Base-by-base conservation (phyloP, 176 grass and related monocot genomes). In the Eleusine indica region DNA sequence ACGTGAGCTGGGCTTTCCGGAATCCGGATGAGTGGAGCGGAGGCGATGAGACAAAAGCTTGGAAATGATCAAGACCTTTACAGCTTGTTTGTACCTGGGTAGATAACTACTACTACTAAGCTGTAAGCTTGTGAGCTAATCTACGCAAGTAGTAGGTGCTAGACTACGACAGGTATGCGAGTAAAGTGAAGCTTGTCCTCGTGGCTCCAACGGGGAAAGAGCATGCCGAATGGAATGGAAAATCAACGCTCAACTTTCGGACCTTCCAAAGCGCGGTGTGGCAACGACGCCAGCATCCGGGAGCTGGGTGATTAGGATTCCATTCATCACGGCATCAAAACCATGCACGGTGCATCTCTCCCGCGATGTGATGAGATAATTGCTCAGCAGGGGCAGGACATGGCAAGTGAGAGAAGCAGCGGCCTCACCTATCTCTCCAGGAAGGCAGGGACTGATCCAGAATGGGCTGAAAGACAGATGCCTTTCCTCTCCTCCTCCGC, bases 21-120 rank as follows among this genome's bases (percentile, higher is more conserved):
- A 2, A 1, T 35, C 32, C 6, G 4, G 3, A 44, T 51, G 3
- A 4, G 3, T 25, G 41, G 70, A 75, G 47, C 76, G 80, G 70
- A 80, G 70, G 9, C 70, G 76, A 75, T 12, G 75, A 84, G 75
- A 90, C 75, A 87, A 80, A 87, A 28, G 72, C 78, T 86, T 71
- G 71, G 82, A 28, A 51, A 71, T 38, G 53, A 62, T 32, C 62
- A 64, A 60, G 15, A 71, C 18, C 70, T 87, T 84, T 83, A 68
- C 84, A 83, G 84, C 84, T 86, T 42, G 88, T 74, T 82, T 25
- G 79, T 62, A 38, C 47, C 75, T 75, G 84, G 74, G 68, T 74
- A 68, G 64, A 78, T 40, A 69, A 63, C n/a, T 46, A 47, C 41
- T 46, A 51, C 17, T 57, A 21, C 53, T 57, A 80, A 37, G 61